These are phyloP conservation scores for Podila epigama DNA, from an alignment of 192 early-diverging fungal genomes.

Conservation along the genomic window DNA sequence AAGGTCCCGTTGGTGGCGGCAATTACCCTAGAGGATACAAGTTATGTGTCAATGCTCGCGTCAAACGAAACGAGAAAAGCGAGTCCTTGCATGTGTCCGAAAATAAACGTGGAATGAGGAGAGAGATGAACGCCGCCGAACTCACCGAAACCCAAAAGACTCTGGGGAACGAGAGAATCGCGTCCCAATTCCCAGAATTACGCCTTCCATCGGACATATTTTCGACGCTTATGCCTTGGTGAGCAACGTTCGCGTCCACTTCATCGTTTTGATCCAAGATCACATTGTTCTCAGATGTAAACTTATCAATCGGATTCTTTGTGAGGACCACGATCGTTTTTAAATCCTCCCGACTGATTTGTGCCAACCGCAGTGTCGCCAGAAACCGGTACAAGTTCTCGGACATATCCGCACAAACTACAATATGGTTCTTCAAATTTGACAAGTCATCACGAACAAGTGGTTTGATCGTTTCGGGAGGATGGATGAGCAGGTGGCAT, in stretches of 20 bases:
- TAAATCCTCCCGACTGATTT: slow-evolving; percentile 50
- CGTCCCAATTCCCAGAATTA: slow-evolving; percentile 20
- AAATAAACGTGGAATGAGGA: background rate
- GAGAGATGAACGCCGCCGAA: background rate
- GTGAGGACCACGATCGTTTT: slow-evolving; percentile 58
- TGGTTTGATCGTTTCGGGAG: slow-evolving; percentile 13
- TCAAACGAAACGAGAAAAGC: background rate
- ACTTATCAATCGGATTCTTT: slow-evolving; percentile 14
- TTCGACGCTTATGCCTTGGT: background rate
- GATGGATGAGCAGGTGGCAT: slow-evolving; percentile 35
- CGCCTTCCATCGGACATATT: background rate
- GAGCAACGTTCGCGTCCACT: background rate
- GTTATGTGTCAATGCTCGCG: background rate
- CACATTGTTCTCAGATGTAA: background rate
- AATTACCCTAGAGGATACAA: slow-evolving; percentile 47
- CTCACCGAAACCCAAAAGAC: slow-evolving; percentile 56
- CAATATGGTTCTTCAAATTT: slow-evolving; percentile 41
- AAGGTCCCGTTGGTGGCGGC: slow-evolving; percentile 54
- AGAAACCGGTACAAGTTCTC: slow-evolving; percentile 44
- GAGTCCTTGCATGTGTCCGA: background rate
- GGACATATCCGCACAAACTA: slow-evolving; percentile 53
- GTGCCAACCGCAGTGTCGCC: slow-evolving; percentile 44
- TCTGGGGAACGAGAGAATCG: slow-evolving; percentile 52
- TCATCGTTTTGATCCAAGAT: slow-evolving; percentile 1
- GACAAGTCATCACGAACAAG: slow-evolving; percentile 32